A percentile compares a stretch with the other conserved stretches of the same genome.
phyloP scores from a whole-genome alignment of 441 rosid species.

The Breynia disticha region DNA sequence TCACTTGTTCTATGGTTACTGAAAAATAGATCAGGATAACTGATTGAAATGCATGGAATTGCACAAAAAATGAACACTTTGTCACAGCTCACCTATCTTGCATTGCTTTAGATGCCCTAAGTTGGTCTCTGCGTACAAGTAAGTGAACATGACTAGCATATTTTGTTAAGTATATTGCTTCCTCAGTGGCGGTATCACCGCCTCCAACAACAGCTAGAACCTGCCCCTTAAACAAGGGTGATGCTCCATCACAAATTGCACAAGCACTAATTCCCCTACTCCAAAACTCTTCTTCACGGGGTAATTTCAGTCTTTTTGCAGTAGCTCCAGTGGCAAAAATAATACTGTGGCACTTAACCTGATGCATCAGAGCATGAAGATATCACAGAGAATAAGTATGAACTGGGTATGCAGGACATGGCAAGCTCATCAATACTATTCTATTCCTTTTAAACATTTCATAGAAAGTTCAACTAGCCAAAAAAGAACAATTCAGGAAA shows the following conservation, averaged over 20 bases:
- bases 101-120: conserved; percentile 96
- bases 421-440: no score
- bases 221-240: conserved; percentile 91
- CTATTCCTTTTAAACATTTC: no score
- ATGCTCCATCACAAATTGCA: conserved; percentile 98
- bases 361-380: conserved; percentile 14
- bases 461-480: neutral
- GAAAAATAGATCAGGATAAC: no score
- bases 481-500: no score
- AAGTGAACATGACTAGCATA: conserved; percentile 96
- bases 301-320: conserved; percentile 68
- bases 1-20: no score
- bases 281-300: conserved; percentile 96
- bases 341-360: conserved; percentile 83
- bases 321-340: conserved; percentile 95
- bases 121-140: conserved; percentile 76
- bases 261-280: conserved; percentile 99
- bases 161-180: conserved; percentile 87
- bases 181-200: conserved; percentile 98
- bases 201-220: conserved; percentile 98
- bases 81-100: conserved; percentile 75
- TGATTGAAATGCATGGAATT: neutral
- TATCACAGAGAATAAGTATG: conserved; percentile 3
- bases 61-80: neutral
- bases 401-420: no score